These are phyloP conservation scores for Fraxinus greggii DNA, from an alignment of 305 asterid genomes.

Conservation along the genomic window DNA sequence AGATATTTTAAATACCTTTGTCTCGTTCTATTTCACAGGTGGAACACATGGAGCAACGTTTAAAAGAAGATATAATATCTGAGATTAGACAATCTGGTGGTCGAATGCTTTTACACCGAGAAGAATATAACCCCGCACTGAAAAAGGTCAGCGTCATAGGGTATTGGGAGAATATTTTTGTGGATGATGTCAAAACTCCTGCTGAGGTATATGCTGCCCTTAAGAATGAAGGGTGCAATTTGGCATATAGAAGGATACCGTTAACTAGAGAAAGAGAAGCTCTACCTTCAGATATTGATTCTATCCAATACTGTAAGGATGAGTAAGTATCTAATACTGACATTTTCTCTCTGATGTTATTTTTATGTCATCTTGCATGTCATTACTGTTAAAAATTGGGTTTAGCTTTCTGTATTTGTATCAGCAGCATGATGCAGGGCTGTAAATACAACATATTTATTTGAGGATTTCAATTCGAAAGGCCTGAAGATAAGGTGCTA, in stretches of 20 bases:
- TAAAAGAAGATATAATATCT: slow-evolving; percentile 82
- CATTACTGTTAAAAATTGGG: slow-evolving; percentile 11
- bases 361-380: slow-evolving; percentile 8
- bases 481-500: not conserved
- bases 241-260: slow-evolving; percentile 82
- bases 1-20: slow-evolving; percentile 18
- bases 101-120: slow-evolving; percentile 97
- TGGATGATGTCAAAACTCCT: slow-evolving; percentile 91
- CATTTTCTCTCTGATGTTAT: slow-evolving; percentile 12
- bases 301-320: slow-evolving; percentile 85
- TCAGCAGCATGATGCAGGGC: slow-evolving; percentile 4
- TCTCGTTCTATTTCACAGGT: slow-evolving; percentile 55
- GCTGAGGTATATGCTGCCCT: slow-evolving; percentile 83
- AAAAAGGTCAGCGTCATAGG: slow-evolving; percentile 86
- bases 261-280: slow-evolving; percentile 97
- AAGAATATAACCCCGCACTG: slow-evolving; percentile 80
- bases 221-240: slow-evolving; percentile 60
- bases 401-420: slow-evolving; percentile 18
- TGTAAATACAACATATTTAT: not conserved
- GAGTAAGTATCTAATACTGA: slow-evolving; percentile 55
- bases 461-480: not conserved
- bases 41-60: slow-evolving; percentile 92
- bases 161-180: slow-evolving; percentile 92
- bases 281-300: slow-evolving; percentile 86
- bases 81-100: slow-evolving; percentile 89